Evolutionary conservation across 371 early-diverging fungal genomes (phyloP), one percentile per base, ranked within the genome.

Genomic region (Mucor lusitanicus): DNA sequence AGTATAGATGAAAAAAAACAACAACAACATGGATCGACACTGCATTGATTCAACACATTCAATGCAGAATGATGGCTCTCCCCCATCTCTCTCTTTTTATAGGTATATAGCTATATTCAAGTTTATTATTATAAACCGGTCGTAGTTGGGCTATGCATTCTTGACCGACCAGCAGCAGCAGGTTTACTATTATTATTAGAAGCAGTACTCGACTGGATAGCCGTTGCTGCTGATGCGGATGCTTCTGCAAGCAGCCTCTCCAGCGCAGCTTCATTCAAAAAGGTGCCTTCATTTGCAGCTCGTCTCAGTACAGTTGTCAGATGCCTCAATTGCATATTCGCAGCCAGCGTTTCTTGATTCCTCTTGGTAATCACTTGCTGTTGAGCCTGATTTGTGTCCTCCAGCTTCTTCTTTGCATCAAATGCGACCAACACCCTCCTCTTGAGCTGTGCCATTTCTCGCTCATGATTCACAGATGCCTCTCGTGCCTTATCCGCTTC

Each of bases 331-430:
- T 83, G 79, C 48, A 61, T 12, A 25, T 68, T 65, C 8, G 64
- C 58, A 3, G 71, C 19, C 3, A 87, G 74, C 27, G 80, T 62
- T 23, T 88, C 87, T 1, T 84, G 78, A 6, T 74, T 77, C 19
- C 85, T 73, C 48, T 79, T 81, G 61, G 81, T 69, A 8, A 79
- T 71, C 28, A 76, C 58, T 63, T 86, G 76, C 27, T 71, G 75
- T 74, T 90, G 91, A 15, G 80, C 50, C 62, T 92, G 87, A 42
- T 83, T 72, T 17, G 80, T 79, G 21, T 84, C 76, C 64, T 93
- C 92, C n/a, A 87, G 64, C 61, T 87, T 88, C 70, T 90, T 90
- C 17, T 85, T 86, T 9, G 82, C 80, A 35, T 93, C 92, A 1
- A 81, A 54, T 30, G 69, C 35, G n/a, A 65, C 63, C 56, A 76